Conservation (phyloP, 768 basidiomycete species). For the Suillus decipiens region DNA sequence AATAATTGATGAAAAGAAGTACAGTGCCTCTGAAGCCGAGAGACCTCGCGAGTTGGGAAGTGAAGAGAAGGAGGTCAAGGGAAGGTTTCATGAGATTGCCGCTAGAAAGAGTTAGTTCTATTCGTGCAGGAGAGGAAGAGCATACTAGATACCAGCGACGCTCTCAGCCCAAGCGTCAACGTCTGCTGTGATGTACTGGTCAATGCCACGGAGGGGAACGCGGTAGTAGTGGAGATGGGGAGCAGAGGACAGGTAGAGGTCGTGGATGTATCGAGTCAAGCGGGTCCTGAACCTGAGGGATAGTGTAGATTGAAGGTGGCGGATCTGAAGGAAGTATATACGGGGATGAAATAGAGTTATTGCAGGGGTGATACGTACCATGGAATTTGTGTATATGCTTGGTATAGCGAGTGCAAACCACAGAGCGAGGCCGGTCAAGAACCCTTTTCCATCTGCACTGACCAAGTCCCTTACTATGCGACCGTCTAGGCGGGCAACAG, state of each 20-base stretch:
- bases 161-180: conserved; percentile 87
- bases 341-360: background rate
- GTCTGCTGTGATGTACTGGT: conserved; percentile 93
- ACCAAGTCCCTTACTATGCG: conserved; percentile 87
- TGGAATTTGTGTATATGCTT: conserved; percentile 93
- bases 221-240: conserved; percentile 74
- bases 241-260: conserved; percentile 81
- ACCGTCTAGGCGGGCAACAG: conserved; percentile 88
- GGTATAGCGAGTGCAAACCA: conserved; percentile 94
- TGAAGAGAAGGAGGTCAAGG: conserved; percentile 89
- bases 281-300: conserved; percentile 82
- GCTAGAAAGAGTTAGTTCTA: conserved; percentile 38
- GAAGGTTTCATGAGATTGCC: conserved; percentile 93
- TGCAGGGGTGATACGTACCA: conserved; percentile 50
- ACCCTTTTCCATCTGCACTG: conserved; percentile 82
- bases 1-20: conserved; percentile 82
- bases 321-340: conserved; percentile 54
- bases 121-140: conserved; percentile 14
- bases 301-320: conserved; percentile 85
- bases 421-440: conserved; percentile 74
- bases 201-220: conserved; percentile 68
- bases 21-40: conserved; percentile 84
- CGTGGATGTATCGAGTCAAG: conserved; percentile 87
- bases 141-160: conserved; percentile 85
- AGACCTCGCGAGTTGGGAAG: conserved; percentile 83